These are phyloP conservation scores for Trichoderma koningii DNA, from an alignment of 2,329 filamentous ascomycete genomes.

Conservation along the genomic window DNA sequence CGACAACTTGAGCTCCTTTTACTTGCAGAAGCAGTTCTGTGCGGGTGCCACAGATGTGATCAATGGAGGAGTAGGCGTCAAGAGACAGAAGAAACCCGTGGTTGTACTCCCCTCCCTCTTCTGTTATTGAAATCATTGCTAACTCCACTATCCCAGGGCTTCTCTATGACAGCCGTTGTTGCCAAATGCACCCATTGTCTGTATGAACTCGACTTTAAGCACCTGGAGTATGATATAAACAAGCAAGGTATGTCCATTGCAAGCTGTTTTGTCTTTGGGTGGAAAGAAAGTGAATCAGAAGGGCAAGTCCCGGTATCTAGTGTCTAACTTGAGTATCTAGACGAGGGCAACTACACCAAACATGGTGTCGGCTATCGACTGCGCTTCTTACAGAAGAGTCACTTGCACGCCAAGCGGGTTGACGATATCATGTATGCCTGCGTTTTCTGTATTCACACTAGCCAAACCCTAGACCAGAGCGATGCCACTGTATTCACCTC, in stretches of 20 bases:
- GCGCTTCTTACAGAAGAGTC: conserved; percentile 59
- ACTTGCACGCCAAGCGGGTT: conserved; percentile 51
- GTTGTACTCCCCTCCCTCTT: not conserved
- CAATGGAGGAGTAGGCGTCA: conserved; percentile 52
- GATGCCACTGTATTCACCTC: conserved; percentile 61
- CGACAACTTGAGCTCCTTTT: conserved; percentile 51
- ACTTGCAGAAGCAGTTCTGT: conserved; percentile 57
- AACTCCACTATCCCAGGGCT: conserved; percentile 39
- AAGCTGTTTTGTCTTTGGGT: not conserved
- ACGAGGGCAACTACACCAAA: conserved; percentile 49
- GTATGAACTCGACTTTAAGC: conserved; percentile 56
- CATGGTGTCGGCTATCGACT: conserved; percentile 53
- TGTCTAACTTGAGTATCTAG: conserved; percentile 8
- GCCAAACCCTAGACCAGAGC: conserved; percentile 53
- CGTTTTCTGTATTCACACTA: conserved; percentile 54
- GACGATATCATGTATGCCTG: conserved; percentile 59
- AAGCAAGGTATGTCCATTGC: conserved; percentile 46
- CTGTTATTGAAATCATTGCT: not conserved
- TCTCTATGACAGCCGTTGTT: conserved; percentile 45
- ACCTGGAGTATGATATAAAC: conserved; percentile 55
- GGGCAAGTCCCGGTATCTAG: not conserved
- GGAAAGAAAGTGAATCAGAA: not conserved
- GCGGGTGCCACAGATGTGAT: conserved; percentile 55
- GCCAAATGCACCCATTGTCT: conserved; percentile 57
- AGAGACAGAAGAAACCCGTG: conserved; percentile 53